Conservation (phyloP, 371 early-diverging fungal species). For the Rhizopus arrhizus region DNA sequence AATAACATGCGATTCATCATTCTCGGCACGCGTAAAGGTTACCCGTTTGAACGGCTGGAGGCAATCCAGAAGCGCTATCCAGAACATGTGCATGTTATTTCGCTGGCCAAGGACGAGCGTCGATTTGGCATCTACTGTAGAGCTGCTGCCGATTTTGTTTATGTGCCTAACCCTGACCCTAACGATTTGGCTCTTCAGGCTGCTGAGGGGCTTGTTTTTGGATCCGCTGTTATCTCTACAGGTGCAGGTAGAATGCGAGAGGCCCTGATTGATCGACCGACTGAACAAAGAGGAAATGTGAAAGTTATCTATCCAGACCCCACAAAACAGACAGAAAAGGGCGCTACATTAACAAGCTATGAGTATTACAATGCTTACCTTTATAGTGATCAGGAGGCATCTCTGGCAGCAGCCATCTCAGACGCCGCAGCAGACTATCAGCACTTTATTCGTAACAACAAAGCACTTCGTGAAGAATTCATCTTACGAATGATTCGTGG, state of each 20-base stretch:
- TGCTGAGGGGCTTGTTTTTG: conserved; percentile 66
- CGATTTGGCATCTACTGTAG: conserved; percentile 59
- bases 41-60: conserved; percentile 47
- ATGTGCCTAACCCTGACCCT: conserved; percentile 58
- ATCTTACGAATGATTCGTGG: conserved; percentile 55
- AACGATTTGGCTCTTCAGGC: conserved; percentile 54
- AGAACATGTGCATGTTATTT: conserved; percentile 50
- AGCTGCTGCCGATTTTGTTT: conserved; percentile 63
- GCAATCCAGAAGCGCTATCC: conserved; percentile 49
- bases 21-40: conserved; percentile 60
- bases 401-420: conserved; percentile 45
- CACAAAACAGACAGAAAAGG: conserved; percentile 23
- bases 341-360: conserved; percentile 38
- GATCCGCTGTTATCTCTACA: conserved; percentile 60
- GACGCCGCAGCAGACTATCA: conserved; percentile 47
- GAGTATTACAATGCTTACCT: conserved; percentile 64
- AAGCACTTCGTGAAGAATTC: conserved; percentile 55
- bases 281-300: conserved; percentile 24
- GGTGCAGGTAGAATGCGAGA: conserved; percentile 60
- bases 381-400: conserved; percentile 37
- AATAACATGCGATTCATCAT: conserved; percentile 59
- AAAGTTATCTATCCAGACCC: conserved; percentile 17
- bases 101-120: conserved; percentile 50
- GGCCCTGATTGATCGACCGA: conserved; percentile 57
- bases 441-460: conserved; percentile 18